phyloP scores from a whole-genome alignment of 2,329 filamentous ascomycete genomes.

The Cladobotryum protrusum region DNA sequence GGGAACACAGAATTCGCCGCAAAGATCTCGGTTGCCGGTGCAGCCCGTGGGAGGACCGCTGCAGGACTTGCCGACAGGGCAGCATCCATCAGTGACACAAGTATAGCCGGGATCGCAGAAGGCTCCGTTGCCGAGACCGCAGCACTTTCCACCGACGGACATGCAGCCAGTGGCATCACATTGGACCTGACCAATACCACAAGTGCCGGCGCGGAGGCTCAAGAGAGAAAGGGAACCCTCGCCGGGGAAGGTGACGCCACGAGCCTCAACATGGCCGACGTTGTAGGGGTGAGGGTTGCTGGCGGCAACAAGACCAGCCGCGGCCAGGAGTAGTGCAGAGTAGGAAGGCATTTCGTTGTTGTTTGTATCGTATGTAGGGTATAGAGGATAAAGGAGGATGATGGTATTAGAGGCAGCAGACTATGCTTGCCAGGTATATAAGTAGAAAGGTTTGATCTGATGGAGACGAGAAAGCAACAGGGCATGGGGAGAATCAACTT shows the following conservation, averaged over 20 bases:
- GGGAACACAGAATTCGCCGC: conserved; percentile 13
- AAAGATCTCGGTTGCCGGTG: conserved; percentile 12
- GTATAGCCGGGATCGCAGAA: conserved; percentile 11
- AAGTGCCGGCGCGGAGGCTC: conserved; percentile 14
- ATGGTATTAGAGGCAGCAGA: conserved; percentile 1
- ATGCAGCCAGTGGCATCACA: conserved; percentile 28
- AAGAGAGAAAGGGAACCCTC: conserved; percentile 13
- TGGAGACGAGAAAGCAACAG: not conserved
- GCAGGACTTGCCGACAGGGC: conserved; percentile 22
- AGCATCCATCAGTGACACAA: conserved; percentile 22
- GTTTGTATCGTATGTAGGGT: too few relatives aligned
- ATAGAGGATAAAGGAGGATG: conserved; percentile 8
- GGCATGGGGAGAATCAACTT: not conserved
- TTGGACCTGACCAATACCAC: conserved; percentile 15
- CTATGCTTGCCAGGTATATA: not conserved
- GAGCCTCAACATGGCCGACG: conserved; percentile 2
- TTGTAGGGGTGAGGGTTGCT: conserved; percentile 4
- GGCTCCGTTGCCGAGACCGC: conserved; percentile 12
- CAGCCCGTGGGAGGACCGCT: conserved; percentile 9
- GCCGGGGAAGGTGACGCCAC: conserved; percentile 11
- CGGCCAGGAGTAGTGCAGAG: conserved; percentile 21
- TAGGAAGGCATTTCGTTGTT: conserved; percentile 18
- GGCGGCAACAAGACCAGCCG: conserved; percentile 19
- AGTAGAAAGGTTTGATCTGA: not conserved
- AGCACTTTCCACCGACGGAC: conserved; percentile 23